Base-by-base conservation (phyloP, 139 green algal species). In the Chlorokybus atmophyticus region DNA sequence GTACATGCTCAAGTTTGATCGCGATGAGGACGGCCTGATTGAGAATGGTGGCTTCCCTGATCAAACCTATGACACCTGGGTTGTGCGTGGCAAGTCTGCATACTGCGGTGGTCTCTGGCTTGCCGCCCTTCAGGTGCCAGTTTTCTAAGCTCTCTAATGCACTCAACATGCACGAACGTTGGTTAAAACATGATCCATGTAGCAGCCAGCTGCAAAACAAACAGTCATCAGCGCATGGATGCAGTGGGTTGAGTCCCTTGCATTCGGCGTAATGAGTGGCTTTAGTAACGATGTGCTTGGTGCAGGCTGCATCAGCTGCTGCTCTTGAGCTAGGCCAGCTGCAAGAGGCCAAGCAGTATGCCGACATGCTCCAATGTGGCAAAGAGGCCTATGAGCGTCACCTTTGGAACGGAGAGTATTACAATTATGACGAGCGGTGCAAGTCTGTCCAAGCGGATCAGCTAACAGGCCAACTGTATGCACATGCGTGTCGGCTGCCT, bases 21-120 rank as follows among this genome's bases (percentile, higher is more conserved):
- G 40, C 26, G 61, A 69, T 28, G 32, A 23, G 17, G 61, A 69
- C 32, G 61, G 61, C 25, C 26, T 69, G 8, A 69, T 69, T 49
- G 61, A 69, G 47, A 69, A 69, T 41, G 61, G 56, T 14, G 61
- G 61, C 21, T 69, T 69, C 47, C 52, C 61, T 2, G 61, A 69
- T 21, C 61, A 69, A 38, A 69, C 61, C 55, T 69, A 69, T 23
- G 61, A 69, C 26, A 54, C 31, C 40, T 67, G 53, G 59, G 29
- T 57, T 2, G 63, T 66, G 24, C 57, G 67, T 14, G 63, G 63
- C 29, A 38, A 61, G 40, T 66, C 52, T 54, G 63, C 63, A 4
- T 71, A 71, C 42, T 71, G 63, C 14, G 63, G 63, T 1, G 63
- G 63, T 4, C 63, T 71, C 14, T 71, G 63, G 63, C 42, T 71